Percentiles rank a stretch among this genome's conserved stretches.
These are phyloP conservation scores for Alternaria novae-zelandiae DNA, from an alignment of 2,329 filamentous ascomycete genomes.

Conservation along the genomic window DNA sequence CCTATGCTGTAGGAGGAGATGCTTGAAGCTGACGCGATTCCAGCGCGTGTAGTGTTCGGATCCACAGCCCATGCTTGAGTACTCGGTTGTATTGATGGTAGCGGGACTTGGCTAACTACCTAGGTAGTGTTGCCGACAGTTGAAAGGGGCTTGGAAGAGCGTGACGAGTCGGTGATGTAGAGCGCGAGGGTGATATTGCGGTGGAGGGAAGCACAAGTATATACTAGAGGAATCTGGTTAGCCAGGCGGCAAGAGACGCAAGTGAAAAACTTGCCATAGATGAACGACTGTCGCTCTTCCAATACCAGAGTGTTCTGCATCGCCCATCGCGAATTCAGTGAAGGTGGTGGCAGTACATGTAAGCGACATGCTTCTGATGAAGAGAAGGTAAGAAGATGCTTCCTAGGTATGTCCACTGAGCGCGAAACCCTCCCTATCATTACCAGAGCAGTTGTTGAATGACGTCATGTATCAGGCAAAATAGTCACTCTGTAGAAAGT, in stretches of 20 bases:
- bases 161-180: background rate
- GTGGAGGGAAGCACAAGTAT: background rate
- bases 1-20: background rate
- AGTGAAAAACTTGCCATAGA: conserved; percentile 4
- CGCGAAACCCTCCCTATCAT: background rate
- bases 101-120: background rate
- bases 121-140: background rate
- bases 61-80: background rate
- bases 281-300: background rate
- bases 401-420: background rate
- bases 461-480: background rate
- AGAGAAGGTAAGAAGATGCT: background rate
- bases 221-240: background rate
- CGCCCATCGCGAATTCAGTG: background rate
- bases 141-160: background rate
- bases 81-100: background rate
- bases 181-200: background rate
- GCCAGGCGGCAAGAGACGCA: background rate
- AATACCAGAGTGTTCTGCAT: background rate
- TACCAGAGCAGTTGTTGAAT: background rate
- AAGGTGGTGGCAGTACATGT: background rate
- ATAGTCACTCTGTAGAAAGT: background rate
- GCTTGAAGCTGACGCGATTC: background rate
- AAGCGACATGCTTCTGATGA: background rate
- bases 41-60: background rate